Evolutionary conservation across 305 asterid species (phyloP).

Genomic region (Euphrasia arctica): DNA sequence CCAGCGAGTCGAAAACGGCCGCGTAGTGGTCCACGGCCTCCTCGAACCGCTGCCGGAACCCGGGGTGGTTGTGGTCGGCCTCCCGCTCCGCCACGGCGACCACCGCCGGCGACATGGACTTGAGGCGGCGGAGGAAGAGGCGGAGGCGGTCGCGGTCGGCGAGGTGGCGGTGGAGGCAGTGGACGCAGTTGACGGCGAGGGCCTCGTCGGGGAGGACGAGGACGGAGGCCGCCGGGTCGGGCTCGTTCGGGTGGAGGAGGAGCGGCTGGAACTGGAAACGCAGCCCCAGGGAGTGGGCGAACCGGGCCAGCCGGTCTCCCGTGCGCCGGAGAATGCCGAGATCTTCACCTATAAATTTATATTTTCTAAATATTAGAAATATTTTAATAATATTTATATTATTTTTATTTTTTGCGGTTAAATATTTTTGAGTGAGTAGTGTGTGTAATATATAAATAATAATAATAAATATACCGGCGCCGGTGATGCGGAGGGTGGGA

Average conservation of each 20-base stretch:
- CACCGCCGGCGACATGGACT: constrained; percentile 57
- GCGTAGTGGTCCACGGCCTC: constrained; percentile 88
- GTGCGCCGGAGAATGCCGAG: constrained; percentile 66
- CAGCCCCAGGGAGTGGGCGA: constrained; percentile 75
- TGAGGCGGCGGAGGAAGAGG: constrained; percentile 60
- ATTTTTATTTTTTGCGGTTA: too few species aligned
- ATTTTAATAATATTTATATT: too few species aligned
- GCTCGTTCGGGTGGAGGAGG: constrained; percentile 28
- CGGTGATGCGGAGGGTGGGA: constrained; percentile 82
- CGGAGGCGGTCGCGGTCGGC: constrained; percentile 58
- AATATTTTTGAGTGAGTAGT: too few species aligned
- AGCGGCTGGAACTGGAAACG: constrained; percentile 83
- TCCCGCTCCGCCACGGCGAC: constrained; percentile 79
- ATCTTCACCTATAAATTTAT: constrained; percentile 39
- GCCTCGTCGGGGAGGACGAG: constrained; percentile 66
- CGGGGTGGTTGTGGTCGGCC: constrained; percentile 79
- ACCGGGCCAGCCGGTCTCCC: constrained; percentile 80
- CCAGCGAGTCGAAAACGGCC: constrained; percentile 83
- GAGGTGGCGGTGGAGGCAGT: constrained; percentile 67
- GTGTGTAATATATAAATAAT: too few species aligned
- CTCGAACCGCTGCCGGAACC: constrained; percentile 60
- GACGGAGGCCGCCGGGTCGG: constrained; percentile 45
- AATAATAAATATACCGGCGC: constrained; percentile 27
- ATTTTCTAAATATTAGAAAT: too few species aligned
- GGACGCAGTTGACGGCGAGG: constrained; percentile 78